phyloP scores from a whole-genome alignment of 2,329 filamentous ascomycete genomes.

The Paraphaeosphaeria sporulosa region DNA sequence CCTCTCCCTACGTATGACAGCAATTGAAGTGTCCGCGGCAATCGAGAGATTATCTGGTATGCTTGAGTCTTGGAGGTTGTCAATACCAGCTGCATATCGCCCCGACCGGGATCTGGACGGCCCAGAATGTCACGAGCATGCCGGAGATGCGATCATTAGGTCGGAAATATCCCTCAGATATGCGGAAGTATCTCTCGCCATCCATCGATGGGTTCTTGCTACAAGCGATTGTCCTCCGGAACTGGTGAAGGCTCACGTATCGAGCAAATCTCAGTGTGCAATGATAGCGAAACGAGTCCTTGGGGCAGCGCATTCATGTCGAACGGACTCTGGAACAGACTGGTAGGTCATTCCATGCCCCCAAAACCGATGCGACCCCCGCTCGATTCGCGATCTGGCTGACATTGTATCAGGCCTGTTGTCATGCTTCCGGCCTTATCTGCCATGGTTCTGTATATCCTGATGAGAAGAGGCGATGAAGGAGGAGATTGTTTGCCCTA shows the following conservation, averaged over 20 bases:
- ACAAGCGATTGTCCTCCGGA: background rate
- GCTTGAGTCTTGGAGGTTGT: background rate
- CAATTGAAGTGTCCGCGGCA: background rate
- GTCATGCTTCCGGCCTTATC: constrained; percentile 2
- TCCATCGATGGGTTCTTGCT: background rate
- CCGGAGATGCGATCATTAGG: background rate
- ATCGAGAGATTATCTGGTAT: background rate
- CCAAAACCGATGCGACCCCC: background rate
- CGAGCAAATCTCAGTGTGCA: background rate
- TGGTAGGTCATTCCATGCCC: background rate
- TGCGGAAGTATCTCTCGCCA: background rate
- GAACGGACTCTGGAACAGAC: background rate
- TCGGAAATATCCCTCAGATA: constrained; percentile 1
- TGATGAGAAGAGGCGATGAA: background rate
- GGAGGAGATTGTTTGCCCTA: background rate
- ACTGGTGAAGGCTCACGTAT: background rate
- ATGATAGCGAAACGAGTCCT: background rate
- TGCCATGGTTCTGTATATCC: background rate
- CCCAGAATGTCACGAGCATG: constrained; percentile 2
- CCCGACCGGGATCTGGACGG: background rate
- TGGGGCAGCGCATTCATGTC: constrained; percentile 3
- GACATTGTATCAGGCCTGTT: background rate
- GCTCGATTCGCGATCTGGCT: background rate
- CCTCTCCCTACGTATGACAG: background rate
- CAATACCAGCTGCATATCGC: constrained; percentile 1